Base-by-base conservation (phyloP, 495 filamentous ascomycete genomes). In the Pseudoneurospora amorphoporcata region DNA sequence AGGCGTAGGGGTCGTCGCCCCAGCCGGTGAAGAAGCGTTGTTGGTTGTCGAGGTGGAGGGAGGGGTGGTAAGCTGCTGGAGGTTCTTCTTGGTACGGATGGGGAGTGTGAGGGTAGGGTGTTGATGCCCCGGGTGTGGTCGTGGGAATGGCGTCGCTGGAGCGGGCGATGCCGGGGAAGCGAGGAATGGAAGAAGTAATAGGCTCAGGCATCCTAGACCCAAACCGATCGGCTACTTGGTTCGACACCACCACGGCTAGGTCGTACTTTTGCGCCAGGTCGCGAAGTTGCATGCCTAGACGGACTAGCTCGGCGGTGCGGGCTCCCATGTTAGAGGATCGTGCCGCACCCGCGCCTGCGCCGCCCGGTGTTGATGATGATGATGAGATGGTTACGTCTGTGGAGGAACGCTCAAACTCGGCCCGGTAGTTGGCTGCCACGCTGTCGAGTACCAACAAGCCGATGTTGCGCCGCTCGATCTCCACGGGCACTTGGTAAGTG, bases 181-280 rank as follows among this genome's bases (percentile, higher is more conserved):
- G 47, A 58, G 23, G 69, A 47, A 68, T 42, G 17, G 76, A 75
- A 39, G 76, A 70, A 43, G 74, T 17, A 14, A 73, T 68, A 23
- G 75, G 68, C 68, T 68, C 47, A 58, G 72, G 72, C 17, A 71
- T 75, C 61, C 75, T 75, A 69, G 40, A 69, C 73, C 71, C 68
- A 76, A 99, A 97, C 8, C 93, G 88, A 82, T 99, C 95, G 5
- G 91, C 90, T n/a, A 99, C 96, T 79, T 99, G 95, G 77, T 99
- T 99, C 10, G 94, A 90, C 2, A 98, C 90, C 4, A 98, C 94
- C 39, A 99, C 86, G 12, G 95, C 94, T 35, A 97, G 83, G 70
- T 90, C 83, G 78, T 95, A 82, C 65, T 84, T 85, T 40, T 86
- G 85, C 1, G 95, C 95, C 3, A 97, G 81, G 29, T 90, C 87